These are phyloP conservation scores for Pichia sp. DNA, from an alignment of 1,139 yeast species.

Conservation along the genomic window DNA sequence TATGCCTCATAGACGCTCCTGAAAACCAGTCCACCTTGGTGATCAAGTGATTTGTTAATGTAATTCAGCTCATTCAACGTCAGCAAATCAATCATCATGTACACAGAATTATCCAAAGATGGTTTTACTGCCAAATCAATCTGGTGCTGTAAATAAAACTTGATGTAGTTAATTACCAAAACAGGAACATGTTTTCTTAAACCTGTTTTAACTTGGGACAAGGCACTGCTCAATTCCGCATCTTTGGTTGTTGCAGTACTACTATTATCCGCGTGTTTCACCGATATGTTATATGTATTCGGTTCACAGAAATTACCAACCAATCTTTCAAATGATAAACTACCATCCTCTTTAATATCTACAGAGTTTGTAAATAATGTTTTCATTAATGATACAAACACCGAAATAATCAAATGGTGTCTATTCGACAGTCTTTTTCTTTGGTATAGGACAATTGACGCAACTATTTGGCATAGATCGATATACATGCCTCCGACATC, in stretches of 20 bases:
- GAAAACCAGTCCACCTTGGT: constrained; percentile 62
- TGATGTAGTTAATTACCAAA: constrained; percentile 51
- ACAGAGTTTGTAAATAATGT: constrained; percentile 32
- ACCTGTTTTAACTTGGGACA: constrained; percentile 49
- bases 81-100: constrained; percentile 59
- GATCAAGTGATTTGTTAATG: constrained; percentile 65
- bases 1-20: constrained; percentile 66
- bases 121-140: constrained; percentile 44
- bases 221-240: constrained; percentile 45
- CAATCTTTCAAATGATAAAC: constrained; percentile 49
- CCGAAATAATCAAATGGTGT: constrained; percentile 54
- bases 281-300: constrained; percentile 19
- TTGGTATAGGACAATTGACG: constrained; percentile 57
- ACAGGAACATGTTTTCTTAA: constrained; percentile 60
- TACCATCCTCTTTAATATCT: constrained; percentile 25
- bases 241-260: constrained; percentile 7
- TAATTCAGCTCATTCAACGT: constrained; percentile 60
- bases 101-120: constrained; percentile 52
- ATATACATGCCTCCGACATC: constrained; percentile 25
- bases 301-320: constrained; percentile 74
- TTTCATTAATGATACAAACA: constrained; percentile 44
- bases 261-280: constrained; percentile 16
- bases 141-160: constrained; percentile 44
- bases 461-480: constrained; percentile 39
- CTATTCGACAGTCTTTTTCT: constrained; percentile 65